phyloP scores from a whole-genome alignment of 257 asterid species.

The Nicotiana benthamiana region DNA sequence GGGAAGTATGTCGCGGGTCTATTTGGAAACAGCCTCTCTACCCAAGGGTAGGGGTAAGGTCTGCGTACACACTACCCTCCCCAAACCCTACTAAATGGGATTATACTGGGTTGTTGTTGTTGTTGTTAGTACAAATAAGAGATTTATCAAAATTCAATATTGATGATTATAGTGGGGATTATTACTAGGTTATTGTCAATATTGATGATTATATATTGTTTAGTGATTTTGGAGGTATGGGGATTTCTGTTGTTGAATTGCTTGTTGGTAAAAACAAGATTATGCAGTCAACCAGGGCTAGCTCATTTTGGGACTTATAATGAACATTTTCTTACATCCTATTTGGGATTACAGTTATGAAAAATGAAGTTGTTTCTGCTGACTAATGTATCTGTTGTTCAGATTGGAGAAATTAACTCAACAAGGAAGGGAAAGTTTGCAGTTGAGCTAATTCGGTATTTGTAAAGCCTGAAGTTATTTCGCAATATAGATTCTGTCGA shows the following conservation, averaged over 20 bases:
- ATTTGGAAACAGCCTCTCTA: too few species aligned
- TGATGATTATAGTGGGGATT: not conserved
- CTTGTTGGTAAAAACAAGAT: not conserved
- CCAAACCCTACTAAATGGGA: too few species aligned
- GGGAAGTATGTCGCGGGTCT: too few species aligned
- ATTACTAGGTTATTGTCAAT: not conserved
- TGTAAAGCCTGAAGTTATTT: conserved; percentile 22
- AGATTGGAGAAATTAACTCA: conserved; percentile 73
- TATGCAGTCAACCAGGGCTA: not conserved
- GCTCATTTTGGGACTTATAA: not conserved
- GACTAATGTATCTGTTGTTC: conserved; percentile 2
- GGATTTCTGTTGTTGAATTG: not conserved
- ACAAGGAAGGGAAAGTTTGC: conserved; percentile 76
- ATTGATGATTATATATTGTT: not conserved
- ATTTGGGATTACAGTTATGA: not conserved
- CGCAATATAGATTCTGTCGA: not conserved
- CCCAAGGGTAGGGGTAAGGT: too few species aligned
- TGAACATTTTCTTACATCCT: not conserved
- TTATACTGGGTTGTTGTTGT: too few species aligned
- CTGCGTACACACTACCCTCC: too few species aligned
- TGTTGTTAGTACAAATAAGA: not conserved
- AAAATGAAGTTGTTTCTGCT: not conserved
- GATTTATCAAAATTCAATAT: not conserved
- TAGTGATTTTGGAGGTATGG: not conserved
- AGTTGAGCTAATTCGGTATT: conserved; percentile 65